Evolutionary conservation across 805 yeast genomes (phyloP), one percentile per base, ranked within the genome.

Genomic region (Suhomyces prunicola): DNA sequence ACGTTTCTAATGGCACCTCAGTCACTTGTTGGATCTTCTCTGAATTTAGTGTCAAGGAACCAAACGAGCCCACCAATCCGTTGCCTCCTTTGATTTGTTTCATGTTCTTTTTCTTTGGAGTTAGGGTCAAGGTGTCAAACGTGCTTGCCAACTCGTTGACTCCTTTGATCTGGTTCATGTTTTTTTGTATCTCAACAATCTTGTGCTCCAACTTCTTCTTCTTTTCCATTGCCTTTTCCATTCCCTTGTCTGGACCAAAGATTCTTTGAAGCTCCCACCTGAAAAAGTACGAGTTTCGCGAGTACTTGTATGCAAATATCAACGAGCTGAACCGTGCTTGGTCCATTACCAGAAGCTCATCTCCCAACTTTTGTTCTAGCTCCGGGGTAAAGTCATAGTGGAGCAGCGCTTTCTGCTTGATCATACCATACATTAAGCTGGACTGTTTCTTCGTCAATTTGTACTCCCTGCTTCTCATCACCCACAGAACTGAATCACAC

Each of bases 301-400:
- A 68, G 51, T 63, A 70, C 39, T 57, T 62, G 24, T 58, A 23
- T 0, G 75, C 76, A 60, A 73, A 69, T 8, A 71, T 64, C 42
- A 73, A 54, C 19, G 48, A 52, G 0, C 63, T 52, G 0, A 69
- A 73, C 39, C 64, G 54, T 8, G 15, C 17, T 45, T 48, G 50
- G 19, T 35, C 42, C 29, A 69, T 15, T 3, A 24, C 12, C 8
- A 24, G 2, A 12, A 71, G 19, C 12, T 48, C 41, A 1, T 54
- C 39, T n/a, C 24, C 9, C 7, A 69, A 54, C 23, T 50, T 45
- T 5, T 42, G 48, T 9, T 48, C 47, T 9, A 55, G 31, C 1
- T 54, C 60, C 2, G 46, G 36, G 3, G 48, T 44, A 13, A 26
- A 23, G 4, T 46, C 46, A 48, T 57, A 62, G 15, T 24, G 29